Evolutionary conservation across 2,329 filamentous ascomycete species (phyloP).

Genomic region (Decorospora gaudefroyi): DNA sequence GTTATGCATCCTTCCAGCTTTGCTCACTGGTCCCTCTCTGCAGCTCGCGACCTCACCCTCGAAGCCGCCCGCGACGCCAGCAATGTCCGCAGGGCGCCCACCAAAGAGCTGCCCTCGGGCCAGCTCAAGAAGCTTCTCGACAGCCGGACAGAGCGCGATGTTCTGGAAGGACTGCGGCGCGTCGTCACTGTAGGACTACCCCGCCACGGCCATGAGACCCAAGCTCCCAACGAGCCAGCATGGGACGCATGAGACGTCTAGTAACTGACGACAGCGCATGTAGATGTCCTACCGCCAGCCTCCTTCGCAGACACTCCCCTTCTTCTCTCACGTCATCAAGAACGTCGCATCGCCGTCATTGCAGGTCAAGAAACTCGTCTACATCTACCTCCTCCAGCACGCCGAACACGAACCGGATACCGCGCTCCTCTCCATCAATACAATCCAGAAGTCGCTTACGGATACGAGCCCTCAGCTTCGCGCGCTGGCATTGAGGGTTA

Average conservation of each 20-base stretch:
- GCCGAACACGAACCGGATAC: slow-evolving; percentile 96
- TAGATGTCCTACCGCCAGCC: slow-evolving; percentile 97
- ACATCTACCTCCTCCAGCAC: slow-evolving; percentile 96
- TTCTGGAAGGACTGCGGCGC: slow-evolving; percentile 85
- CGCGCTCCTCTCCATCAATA: slow-evolving; percentile 94
- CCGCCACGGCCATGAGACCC: slow-evolving; percentile 11
- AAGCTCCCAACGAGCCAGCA: not conserved
- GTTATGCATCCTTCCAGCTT: slow-evolving; percentile 47
- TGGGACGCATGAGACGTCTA: slow-evolving; percentile 12
- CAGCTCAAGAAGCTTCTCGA: slow-evolving; percentile 96
- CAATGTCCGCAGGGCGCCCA: slow-evolving; percentile 58
- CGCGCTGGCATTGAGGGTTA: slow-evolving; percentile 89
- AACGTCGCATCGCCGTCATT: slow-evolving; percentile 93
- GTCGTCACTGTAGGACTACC: slow-evolving; percentile 74
- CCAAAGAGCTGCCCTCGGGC: slow-evolving; percentile 70
- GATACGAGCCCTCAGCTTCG: slow-evolving; percentile 89
- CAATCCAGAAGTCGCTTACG: slow-evolving; percentile 95
- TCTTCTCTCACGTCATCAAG: slow-evolving; percentile 98
- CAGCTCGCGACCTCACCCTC: slow-evolving; percentile 94
- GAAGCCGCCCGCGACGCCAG: slow-evolving; percentile 92
- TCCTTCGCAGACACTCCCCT: slow-evolving; percentile 68
- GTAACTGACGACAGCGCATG: slow-evolving; percentile 24
- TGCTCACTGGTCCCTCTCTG: slow-evolving; percentile 48
- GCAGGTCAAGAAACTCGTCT: slow-evolving; percentile 96
- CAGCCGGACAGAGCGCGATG: slow-evolving; percentile 88